A percentile compares a stretch with the other conserved stretches of the same genome.
phyloP scores from a whole-genome alignment of 1,284 basidiomycete species.

The Athelia psychrophila region DNA sequence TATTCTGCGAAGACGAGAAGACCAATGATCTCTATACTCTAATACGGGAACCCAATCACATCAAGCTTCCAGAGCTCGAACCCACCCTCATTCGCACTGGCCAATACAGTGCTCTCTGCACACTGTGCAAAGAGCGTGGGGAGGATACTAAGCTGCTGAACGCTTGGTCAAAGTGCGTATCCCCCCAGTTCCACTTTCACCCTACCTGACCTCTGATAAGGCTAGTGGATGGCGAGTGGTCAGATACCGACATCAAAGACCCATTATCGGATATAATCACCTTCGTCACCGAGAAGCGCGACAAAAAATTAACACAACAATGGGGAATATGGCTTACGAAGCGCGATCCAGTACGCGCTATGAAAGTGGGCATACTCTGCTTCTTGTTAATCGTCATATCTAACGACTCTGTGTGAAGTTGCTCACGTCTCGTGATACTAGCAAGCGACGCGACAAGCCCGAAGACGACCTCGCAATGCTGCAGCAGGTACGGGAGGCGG shows the following conservation, averaged over 20 bases:
- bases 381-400: constrained; percentile 44
- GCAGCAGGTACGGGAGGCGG: constrained; percentile 54
- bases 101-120: constrained; percentile 64
- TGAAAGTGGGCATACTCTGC: constrained; percentile 58
- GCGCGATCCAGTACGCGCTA: constrained; percentile 64
- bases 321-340: constrained; percentile 84
- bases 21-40: constrained; percentile 62
- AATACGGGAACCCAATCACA: constrained; percentile 55
- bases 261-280: constrained; percentile 69
- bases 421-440: constrained; percentile 47
- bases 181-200: constrained; percentile 2
- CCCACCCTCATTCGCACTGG: constrained; percentile 48
- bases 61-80: constrained; percentile 67
- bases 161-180: constrained; percentile 66
- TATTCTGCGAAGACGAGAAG: constrained; percentile 65
- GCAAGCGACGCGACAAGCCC: constrained; percentile 45
- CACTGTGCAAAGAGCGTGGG: constrained; percentile 58
- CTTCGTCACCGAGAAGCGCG: constrained; percentile 58
- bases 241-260: constrained; percentile 64
- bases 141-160: constrained; percentile 63
- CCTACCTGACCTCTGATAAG: constrained; percentile 33
- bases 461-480: constrained; percentile 58
- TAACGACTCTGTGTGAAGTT: constrained; percentile 42
- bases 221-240: constrained; percentile 67
- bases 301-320: constrained; percentile 59